Evolutionary conservation across 768 basidiomycete species (phyloP).

Genomic region (Piloderma croceum): DNA sequence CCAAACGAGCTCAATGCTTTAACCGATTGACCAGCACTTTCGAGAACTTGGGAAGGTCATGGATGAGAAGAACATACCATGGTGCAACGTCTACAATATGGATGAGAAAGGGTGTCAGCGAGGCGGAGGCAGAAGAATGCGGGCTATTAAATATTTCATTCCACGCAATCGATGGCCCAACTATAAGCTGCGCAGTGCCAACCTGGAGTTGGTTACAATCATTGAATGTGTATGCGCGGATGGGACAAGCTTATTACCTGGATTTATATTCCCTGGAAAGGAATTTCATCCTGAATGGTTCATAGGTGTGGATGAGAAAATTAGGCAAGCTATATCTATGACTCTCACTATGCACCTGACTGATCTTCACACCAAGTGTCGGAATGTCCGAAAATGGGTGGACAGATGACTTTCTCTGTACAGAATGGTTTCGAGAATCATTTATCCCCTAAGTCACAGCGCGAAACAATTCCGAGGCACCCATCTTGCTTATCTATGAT

Average conservation of each 20-base stretch:
- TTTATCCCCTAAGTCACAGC: slow-evolving; percentile 34
- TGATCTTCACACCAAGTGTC: slow-evolving; percentile 26
- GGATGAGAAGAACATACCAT: slow-evolving; percentile 21
- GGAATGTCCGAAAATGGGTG: slow-evolving; percentile 34
- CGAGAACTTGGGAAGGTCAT: slow-evolving; percentile 16
- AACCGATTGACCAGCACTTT: slow-evolving; percentile 24
- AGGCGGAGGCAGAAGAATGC: slow-evolving; percentile 21
- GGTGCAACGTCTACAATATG: slow-evolving; percentile 30
- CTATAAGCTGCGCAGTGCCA: slow-evolving; percentile 24
- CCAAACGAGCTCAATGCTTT: slow-evolving; percentile 27
- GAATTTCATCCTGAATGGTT: slow-evolving; percentile 20
- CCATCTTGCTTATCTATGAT: slow-evolving; percentile 36
- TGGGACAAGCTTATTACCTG: slow-evolving; percentile 29
- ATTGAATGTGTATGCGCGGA: slow-evolving; percentile 41
- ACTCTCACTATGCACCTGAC: no score
- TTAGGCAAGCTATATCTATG: slow-evolving; percentile 13
- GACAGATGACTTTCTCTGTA: slow-evolving; percentile 32
- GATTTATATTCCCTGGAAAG: slow-evolving; percentile 34
- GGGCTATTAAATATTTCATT: slow-evolving; percentile 20
- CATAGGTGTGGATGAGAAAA: slow-evolving; percentile 17
- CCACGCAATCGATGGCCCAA: slow-evolving; percentile 11
- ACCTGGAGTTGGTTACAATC: slow-evolving; percentile 40
- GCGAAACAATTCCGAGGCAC: slow-evolving; percentile 20
- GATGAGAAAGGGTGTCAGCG: slow-evolving; percentile 31
- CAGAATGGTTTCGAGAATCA: slow-evolving; percentile 32